phyloP scores from a whole-genome alignment of 192 early-diverging fungal genomes.

The Powellomyces hirtus region DNA sequence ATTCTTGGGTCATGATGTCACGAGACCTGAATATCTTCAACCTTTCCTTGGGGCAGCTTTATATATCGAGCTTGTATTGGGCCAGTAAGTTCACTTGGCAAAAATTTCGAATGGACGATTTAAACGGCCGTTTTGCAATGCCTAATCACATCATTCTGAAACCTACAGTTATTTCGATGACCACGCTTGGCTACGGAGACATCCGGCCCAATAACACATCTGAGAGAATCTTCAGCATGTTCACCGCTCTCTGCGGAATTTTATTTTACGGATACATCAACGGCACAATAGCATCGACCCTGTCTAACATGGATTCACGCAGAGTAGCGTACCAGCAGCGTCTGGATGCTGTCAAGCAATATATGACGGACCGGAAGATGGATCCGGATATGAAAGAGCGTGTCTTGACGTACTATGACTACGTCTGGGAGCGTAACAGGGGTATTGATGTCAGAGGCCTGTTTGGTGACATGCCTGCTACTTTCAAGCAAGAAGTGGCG shows the following conservation, averaged over 20 bases:
- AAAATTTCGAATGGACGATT: not conserved
- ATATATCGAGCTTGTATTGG: conserved; percentile 45
- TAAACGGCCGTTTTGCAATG: too few relatives aligned
- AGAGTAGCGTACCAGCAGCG: conserved; percentile 53
- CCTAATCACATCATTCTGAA: not conserved
- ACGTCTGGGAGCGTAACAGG: conserved; percentile 56
- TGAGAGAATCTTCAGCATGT: conserved; percentile 45
- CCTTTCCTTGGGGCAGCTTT: conserved; percentile 28
- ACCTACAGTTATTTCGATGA: conserved; percentile 54
- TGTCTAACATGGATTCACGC: conserved; percentile 56
- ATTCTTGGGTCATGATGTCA: conserved; percentile 31
- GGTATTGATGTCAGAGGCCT: conserved; percentile 49
- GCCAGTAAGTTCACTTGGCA: conserved; percentile 38
- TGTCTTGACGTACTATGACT: conserved; percentile 53
- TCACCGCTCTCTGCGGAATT: conserved; percentile 41
- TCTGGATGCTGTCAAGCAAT: conserved; percentile 49
- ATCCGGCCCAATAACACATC: conserved; percentile 43
- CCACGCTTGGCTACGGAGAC: conserved; percentile 52
- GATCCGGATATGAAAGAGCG: conserved; percentile 53
- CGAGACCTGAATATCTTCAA: not conserved
- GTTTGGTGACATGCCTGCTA: conserved; percentile 52
- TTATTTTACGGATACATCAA: conserved; percentile 55
- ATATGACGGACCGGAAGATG: conserved; percentile 53
- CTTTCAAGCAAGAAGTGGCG: conserved; percentile 53
- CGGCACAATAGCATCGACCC: conserved; percentile 52